These are phyloP conservation scores for Arthrobotrys conoides DNA, from an alignment of 2,329 filamentous ascomycete genomes.

Conservation along the genomic window DNA sequence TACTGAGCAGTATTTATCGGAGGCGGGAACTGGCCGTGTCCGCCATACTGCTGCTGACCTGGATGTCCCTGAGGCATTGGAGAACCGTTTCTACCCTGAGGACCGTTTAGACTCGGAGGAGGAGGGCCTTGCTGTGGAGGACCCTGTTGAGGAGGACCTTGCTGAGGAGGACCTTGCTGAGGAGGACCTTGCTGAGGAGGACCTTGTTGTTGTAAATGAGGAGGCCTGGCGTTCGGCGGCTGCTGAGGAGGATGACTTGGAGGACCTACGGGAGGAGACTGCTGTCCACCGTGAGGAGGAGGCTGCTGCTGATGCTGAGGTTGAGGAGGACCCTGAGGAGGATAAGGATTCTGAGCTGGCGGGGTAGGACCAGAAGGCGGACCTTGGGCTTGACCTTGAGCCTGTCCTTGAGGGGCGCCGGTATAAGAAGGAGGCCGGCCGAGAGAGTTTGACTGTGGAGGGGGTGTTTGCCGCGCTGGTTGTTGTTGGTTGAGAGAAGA, in stretches of 20 bases:
- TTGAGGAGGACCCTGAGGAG: constrained; percentile 68
- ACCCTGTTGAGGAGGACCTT: constrained; percentile 63
- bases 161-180: constrained; percentile 67
- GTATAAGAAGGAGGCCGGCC: constrained; percentile 77
- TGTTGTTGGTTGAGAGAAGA: constrained; percentile 68
- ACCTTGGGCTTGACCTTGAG: no score
- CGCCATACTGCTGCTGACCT: constrained; percentile 40
- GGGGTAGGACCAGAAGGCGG: constrained; percentile 67
- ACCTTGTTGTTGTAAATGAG: constrained; percentile 67
- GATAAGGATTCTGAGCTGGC: constrained; percentile 66
- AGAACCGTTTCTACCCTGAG: constrained; percentile 42
- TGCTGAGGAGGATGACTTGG: constrained; percentile 63
- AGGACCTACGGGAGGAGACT: constrained; percentile 69
- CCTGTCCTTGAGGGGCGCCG: constrained; percentile 70
- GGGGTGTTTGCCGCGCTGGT: constrained; percentile 66
- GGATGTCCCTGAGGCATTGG: constrained; percentile 56
- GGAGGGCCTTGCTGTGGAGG: constrained; percentile 63
- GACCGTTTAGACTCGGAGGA: constrained; percentile 62
- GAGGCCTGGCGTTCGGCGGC: constrained; percentile 44
- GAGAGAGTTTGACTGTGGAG: constrained; percentile 69
- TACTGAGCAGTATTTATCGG: constrained; percentile 55
- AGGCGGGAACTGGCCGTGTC: constrained; percentile 41
- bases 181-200: constrained; percentile 66
- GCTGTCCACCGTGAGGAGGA: constrained; percentile 72
- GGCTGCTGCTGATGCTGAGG: constrained; percentile 68